These are phyloP conservation scores for Sporobolus alterniflorus DNA, from an alignment of 202 grass and related monocot species.

Conservation along the genomic window DNA sequence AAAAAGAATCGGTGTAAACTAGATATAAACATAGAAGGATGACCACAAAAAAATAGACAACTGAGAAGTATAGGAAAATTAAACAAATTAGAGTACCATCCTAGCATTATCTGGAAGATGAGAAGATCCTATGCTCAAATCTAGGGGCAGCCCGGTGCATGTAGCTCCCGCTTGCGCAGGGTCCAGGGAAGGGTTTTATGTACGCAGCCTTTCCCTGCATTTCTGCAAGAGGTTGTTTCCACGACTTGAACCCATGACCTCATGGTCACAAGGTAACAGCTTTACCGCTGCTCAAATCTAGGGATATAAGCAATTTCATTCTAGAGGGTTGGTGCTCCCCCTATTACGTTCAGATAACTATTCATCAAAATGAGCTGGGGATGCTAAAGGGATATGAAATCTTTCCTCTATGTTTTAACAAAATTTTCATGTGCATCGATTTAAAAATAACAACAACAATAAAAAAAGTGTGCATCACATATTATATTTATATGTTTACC, in stretches of 20 bases:
- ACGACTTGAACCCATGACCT: too few relatives aligned
- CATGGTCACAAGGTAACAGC: too few relatives aligned
- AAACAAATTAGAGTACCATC: constrained; percentile 25
- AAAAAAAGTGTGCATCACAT: not conserved
- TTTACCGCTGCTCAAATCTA: too few relatives aligned
- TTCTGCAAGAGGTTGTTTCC: too few relatives aligned
- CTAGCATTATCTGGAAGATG: constrained; percentile 16
- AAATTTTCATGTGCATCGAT: not conserved
- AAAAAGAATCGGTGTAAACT: constrained; percentile 31
- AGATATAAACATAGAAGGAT: constrained; percentile 35
- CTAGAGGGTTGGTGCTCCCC: too few relatives aligned
- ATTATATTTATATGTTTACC: constrained; percentile 50
- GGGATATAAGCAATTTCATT: not conserved
- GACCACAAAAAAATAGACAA: not conserved
- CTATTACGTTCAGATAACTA: constrained; percentile 19
- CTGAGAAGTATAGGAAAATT: not conserved
- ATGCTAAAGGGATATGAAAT: not conserved
- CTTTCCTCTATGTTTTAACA: not conserved
- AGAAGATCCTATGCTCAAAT: constrained; percentile 1
- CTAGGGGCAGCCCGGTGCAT: too few relatives aligned
- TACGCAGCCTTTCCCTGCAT: too few relatives aligned
- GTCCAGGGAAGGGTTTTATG: too few relatives aligned
- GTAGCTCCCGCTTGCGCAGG: too few relatives aligned
- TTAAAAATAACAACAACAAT: not conserved
- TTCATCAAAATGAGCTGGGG: constrained; percentile 3